phyloP scores from a whole-genome alignment of 179 eudicot genomes.

The Silene vulgaris region DNA sequence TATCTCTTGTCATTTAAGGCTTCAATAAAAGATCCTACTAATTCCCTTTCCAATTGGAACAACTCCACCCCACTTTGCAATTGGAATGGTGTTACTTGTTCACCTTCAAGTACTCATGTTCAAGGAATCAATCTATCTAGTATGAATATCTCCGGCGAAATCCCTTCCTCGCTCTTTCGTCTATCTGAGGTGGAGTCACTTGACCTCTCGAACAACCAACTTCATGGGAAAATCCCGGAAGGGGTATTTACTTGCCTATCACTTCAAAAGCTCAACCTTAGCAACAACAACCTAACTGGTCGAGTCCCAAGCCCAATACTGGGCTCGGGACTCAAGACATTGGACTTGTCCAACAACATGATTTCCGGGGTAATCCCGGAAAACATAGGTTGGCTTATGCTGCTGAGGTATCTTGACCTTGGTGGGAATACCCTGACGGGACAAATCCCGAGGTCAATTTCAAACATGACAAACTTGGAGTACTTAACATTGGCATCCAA shows the following conservation, averaged over 20 bases:
- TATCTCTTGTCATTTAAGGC: constrained; percentile 52
- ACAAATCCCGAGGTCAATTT: constrained; percentile 51
- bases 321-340: constrained; percentile 33
- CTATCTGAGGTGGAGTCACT: constrained; percentile 39
- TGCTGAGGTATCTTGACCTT: constrained; percentile 55
- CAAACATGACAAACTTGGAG: constrained; percentile 45
- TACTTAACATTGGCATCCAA: constrained; percentile 69
- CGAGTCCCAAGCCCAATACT: constrained; percentile 31
- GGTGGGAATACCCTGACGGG: constrained; percentile 72
- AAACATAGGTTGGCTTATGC: constrained; percentile 34
- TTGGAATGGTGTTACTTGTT: constrained; percentile 64
- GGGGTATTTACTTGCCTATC: constrained; percentile 33
- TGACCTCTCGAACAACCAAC: constrained; percentile 59
- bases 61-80: constrained; percentile 41
- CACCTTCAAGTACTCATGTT: constrained; percentile 37
- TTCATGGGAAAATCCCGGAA: constrained; percentile 46
- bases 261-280: constrained; percentile 53
- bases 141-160: constrained; percentile 53
- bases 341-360: constrained; percentile 80
- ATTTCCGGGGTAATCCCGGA: constrained; percentile 53
- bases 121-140: constrained; percentile 44
- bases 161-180: constrained; percentile 45
- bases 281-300: constrained; percentile 73
- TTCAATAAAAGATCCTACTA: constrained; percentile 49
- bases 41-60: constrained; percentile 59